Percentiles rank a stretch among this genome's conserved stretches.
These are phyloP conservation scores for Arxiozyma heterogenica DNA, from an alignment of 1,139 yeast species.

Conservation along the genomic window DNA sequence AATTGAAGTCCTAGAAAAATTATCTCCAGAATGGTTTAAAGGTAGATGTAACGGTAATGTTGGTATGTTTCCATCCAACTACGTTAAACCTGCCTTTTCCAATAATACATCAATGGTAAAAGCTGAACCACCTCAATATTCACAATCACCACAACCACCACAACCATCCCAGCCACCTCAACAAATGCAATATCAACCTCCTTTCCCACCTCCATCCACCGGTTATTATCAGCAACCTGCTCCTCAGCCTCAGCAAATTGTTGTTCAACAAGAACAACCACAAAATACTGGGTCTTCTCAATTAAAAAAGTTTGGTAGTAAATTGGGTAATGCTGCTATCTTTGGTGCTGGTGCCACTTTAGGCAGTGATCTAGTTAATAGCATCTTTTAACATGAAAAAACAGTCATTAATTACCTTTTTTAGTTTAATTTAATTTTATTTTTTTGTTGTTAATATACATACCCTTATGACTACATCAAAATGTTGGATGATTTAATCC, in stretches of 20 bases:
- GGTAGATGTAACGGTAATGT: conserved; percentile 52
- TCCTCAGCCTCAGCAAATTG: conserved; percentile 12
- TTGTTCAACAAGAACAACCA: conserved; percentile 12
- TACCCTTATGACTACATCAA: not conserved
- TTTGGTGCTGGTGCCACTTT: conserved; percentile 97
- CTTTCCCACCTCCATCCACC: conserved; percentile 14
- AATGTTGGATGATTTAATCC: not conserved
- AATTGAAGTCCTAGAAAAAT: conserved; percentile 59
- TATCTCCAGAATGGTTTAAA: conserved; percentile 87
- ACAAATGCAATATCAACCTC: conserved; percentile 17
- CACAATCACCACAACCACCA: conserved; percentile 3
- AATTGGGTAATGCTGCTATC: conserved; percentile 81
- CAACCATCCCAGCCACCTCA: conserved; percentile 3
- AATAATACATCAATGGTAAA: conserved; percentile 33
- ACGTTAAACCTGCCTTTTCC: conserved; percentile 46
- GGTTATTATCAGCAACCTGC: conserved; percentile 8
- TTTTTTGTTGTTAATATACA: conserved; percentile 40
- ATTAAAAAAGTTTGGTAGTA: conserved; percentile 12
- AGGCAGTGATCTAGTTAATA: conserved; percentile 79
- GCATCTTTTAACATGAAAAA: conserved; percentile 5
- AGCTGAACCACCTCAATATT: conserved; percentile 15
- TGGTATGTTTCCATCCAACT: conserved; percentile 89
- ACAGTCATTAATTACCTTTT: conserved; percentile 35
- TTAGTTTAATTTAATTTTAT: no score
- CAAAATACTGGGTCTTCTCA: conserved; percentile 8